Evolutionary conservation across 371 early-diverging fungal genomes (phyloP), one percentile per base, ranked within the genome.

Genomic region (Zopfochytrium polystomum): DNA sequence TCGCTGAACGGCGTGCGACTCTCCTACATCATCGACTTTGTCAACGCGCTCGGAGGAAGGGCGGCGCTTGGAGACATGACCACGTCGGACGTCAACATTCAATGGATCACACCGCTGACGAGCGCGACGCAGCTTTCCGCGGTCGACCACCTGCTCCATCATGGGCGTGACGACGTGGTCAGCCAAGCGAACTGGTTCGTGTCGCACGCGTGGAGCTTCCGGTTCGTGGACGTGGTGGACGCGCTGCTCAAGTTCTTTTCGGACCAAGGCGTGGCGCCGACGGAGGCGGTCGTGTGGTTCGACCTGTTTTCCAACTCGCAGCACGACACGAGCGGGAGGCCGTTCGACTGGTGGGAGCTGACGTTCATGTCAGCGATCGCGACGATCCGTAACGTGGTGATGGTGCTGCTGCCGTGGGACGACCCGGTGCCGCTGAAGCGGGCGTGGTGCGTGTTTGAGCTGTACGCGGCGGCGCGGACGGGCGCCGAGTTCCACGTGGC

Each of bases 351-450:
- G 68, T 63, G 63, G 68, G 43, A 6, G 25, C 50, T 23, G 11
- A 61, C 57, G 0, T 67, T 63, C 31, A 51, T 44, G 20, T 53
- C 47, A 9, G 60, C 58, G 9, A 59, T 68, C 31, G 18, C 22
- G 35, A 26, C 35, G 13, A 63, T 69, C n/a, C 35, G 35, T 23
- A 35, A 60, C 31, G 66, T 65, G 11, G 58, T 69, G 0, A 56
- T 69, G 58, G 55, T 69, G 25, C 15, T 69, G 53, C 22, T 45
- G 15, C 70, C 70, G 1, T 65, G 65, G 65, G 44, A 62, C 35
- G 33, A 65, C 23, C 70, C 70, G 11, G 35, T 62, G 9, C 51
- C 62, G 3, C 42, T 66, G 47, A 66, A 49, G 11, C 56, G 67
- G 13, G 61, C 53, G 15, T 63, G 63, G 63, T 63, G 63, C 44